A percentile compares a stretch with the other conserved stretches of the same genome.
Conservation (phyloP, 108 stramenopile genomes). For the Epithemia pelagica region DNA sequence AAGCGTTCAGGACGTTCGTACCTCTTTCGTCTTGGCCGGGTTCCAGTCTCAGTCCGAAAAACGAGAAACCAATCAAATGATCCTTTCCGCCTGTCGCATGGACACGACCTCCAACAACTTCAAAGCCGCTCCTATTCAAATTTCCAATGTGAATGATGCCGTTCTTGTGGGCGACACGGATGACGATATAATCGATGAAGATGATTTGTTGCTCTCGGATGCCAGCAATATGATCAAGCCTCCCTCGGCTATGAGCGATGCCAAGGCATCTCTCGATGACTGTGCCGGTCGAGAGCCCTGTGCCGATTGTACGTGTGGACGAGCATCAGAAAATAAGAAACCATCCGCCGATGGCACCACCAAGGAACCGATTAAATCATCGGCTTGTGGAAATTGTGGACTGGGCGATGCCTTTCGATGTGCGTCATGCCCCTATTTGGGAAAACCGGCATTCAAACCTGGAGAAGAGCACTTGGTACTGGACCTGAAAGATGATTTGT, state of each 20-base stretch:
- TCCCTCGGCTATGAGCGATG: slow-evolving; percentile 34
- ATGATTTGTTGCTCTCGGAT: slow-evolving; percentile 8
- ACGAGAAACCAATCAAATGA: slow-evolving; percentile 25
- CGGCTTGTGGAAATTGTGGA: slow-evolving; percentile 93
- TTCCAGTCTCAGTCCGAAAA: slow-evolving; percentile 52
- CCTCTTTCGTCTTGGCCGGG: slow-evolving; percentile 65
- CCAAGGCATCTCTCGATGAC: slow-evolving; percentile 38
- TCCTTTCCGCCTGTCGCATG: slow-evolving; percentile 31
- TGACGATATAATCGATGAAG: slow-evolving; percentile 67
- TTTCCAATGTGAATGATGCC: slow-evolving; percentile 24
- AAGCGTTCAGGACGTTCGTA: slow-evolving; percentile 26
- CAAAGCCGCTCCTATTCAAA: background rate
- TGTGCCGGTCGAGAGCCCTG: slow-evolving; percentile 86
- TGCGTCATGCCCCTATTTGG: slow-evolving; percentile 92
- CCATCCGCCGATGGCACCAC: slow-evolving; percentile 10
- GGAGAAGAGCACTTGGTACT: slow-evolving; percentile 93
- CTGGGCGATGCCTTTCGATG: slow-evolving; percentile 99
- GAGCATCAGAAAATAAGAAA: slow-evolving; percentile 36
- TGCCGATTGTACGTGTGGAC: slow-evolving; percentile 96
- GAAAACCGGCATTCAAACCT: slow-evolving; percentile 94
- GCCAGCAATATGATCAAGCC: slow-evolving; percentile 35
- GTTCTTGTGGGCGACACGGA: slow-evolving; percentile 38
- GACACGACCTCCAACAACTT: background rate
- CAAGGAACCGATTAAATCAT: slow-evolving; percentile 25
- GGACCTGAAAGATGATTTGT: slow-evolving; percentile 78